Percentiles rank a stretch among this genome's conserved stretches.
Evolutionary conservation across 2,329 filamentous ascomycete genomes (phyloP).

Genomic region (Aspergillus sp.): DNA sequence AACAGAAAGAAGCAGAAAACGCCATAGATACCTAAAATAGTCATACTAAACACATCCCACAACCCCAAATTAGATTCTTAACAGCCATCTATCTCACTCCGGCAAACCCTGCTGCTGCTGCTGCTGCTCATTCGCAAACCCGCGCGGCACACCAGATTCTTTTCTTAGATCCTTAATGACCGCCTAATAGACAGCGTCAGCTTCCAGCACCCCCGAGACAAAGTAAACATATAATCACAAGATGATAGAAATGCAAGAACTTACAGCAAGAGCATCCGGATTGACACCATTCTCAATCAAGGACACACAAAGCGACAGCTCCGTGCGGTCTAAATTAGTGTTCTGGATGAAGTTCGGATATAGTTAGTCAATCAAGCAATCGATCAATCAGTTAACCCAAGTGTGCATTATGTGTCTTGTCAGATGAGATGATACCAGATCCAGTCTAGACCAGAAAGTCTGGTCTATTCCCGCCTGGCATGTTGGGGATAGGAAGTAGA

Average conservation of each 20-base stretch:
- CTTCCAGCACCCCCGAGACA: neutral
- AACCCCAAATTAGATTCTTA: neutral
- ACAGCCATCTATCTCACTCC: constrained; percentile 11
- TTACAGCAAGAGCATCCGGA: constrained; percentile 88
- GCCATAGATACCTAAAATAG: neutral
- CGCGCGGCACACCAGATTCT: constrained; percentile 36
- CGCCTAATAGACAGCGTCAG: constrained; percentile 32
- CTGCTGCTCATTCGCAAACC: constrained; percentile 21
- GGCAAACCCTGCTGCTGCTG: constrained; percentile 18
- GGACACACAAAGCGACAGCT: constrained; percentile 91
- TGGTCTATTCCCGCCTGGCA: too few species aligned
- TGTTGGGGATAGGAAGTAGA: too few species aligned
- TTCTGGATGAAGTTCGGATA: constrained; percentile 61
- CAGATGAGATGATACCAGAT: neutral
- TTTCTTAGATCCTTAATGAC: constrained; percentile 51
- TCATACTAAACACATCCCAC: neutral
- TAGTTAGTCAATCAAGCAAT: neutral
- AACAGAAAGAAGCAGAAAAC: constrained; percentile 4
- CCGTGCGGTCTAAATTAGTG: constrained; percentile 86
- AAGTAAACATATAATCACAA: neutral
- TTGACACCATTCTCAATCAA: constrained; percentile 97
- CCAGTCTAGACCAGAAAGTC: too few species aligned
- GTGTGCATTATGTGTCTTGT: neutral
- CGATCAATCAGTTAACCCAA: too few species aligned
- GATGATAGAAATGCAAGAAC: constrained; percentile 36